These are phyloP conservation scores for Echria macrotheca DNA, from an alignment of 495 filamentous ascomycete genomes.

Conservation along the genomic window DNA sequence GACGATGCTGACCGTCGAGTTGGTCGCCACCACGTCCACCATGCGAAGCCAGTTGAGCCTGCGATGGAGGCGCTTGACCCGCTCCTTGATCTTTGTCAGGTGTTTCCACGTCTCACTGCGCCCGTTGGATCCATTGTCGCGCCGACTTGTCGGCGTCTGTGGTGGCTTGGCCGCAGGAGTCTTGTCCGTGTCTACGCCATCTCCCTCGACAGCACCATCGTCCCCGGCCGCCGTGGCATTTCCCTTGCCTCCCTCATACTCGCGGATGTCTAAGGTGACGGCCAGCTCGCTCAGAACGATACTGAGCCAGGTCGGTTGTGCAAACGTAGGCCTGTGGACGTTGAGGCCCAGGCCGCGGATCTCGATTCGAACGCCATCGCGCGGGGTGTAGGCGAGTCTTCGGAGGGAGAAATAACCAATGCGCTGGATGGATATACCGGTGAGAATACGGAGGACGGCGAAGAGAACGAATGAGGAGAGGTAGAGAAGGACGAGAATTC, in stretches of 20 bases:
- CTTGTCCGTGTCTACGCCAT: conserved; percentile 14
- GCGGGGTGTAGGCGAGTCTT: conserved; percentile 79
- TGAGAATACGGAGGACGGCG: conserved; percentile 84
- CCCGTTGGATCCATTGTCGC: conserved; percentile 21
- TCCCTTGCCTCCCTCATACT: conserved; percentile 46
- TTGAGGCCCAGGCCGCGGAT: conserved; percentile 82
- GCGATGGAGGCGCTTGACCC: conserved; percentile 77
- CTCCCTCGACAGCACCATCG: conserved; percentile 22
- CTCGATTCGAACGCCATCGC: conserved; percentile 82
- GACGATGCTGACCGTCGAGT: conserved; percentile 64
- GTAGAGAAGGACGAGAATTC: conserved; percentile 77
- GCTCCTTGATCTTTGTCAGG: conserved; percentile 71
- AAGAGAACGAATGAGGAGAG: conserved; percentile 89
- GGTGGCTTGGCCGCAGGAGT: conserved; percentile 20
- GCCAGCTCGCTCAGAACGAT: conserved; percentile 77
- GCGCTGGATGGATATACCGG: conserved; percentile 92
- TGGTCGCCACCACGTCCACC: conserved; percentile 83
- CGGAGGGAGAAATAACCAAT: conserved; percentile 87
- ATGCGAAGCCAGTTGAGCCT: conserved; percentile 83
- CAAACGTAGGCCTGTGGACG: conserved; percentile 88
- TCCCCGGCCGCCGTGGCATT: conserved; percentile 19
- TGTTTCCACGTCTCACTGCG: conserved; percentile 74
- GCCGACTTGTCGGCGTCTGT: conserved; percentile 18
- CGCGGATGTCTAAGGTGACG: conserved; percentile 72
- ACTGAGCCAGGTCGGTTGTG: conserved; percentile 95